phyloP scores from a whole-genome alignment of 306 rosid genomes.

The Rosa chinensis region DNA sequence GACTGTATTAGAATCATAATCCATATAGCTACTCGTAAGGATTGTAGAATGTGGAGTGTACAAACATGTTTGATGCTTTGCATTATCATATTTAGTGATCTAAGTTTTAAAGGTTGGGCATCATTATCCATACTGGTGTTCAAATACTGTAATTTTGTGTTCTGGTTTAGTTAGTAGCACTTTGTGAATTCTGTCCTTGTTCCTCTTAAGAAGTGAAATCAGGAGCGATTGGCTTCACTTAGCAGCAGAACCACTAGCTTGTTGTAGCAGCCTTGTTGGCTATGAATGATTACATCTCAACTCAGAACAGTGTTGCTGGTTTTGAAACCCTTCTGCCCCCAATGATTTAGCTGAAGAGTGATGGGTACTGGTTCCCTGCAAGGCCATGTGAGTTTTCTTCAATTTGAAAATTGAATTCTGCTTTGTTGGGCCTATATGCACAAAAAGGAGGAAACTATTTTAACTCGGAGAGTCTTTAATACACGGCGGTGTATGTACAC shows the following conservation, averaged over 20 bases:
- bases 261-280: neutral
- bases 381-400: conserved; percentile 15
- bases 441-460: neutral
- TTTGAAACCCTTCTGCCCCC: neutral
- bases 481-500: no score
- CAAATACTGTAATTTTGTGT: neutral
- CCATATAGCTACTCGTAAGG: neutral
- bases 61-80: neutral
- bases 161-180: neutral
- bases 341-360: conserved; percentile 4
- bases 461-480: no score
- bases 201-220: neutral
- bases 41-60: neutral
- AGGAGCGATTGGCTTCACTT: neutral
- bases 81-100: neutral
- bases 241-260: neutral
- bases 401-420: neutral
- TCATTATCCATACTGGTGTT: neutral
- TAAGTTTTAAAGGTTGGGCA: neutral
- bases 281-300: neutral
- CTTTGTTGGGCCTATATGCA: neutral
- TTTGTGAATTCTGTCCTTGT: neutral
- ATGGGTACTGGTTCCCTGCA: conserved; percentile 1
- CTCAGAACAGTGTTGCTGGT: neutral
- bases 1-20: neutral